Base-by-base conservation (phyloP, 2,329 filamentous ascomycete species). In the Verticillium klebahnii region DNA sequence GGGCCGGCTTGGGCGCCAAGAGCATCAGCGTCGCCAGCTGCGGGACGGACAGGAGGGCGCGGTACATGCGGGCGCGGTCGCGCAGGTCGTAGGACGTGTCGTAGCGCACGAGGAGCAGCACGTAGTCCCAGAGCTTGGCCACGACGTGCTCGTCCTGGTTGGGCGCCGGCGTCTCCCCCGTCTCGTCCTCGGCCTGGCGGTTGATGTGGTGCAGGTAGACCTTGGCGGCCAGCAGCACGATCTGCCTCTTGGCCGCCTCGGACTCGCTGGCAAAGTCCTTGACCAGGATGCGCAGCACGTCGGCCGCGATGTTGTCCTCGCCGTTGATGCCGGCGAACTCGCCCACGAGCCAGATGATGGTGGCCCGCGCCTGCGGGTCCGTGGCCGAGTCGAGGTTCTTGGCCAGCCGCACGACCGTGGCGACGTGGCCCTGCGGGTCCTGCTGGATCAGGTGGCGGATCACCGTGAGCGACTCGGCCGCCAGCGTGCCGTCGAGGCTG, bases 291-390 rank as follows among this genome's bases (percentile, higher is more conserved):
- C 95, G 87, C 37, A 98, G 79, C 7, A 98, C 93, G 70, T 99
- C 95, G 0, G 94, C 89, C 0, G 95, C 95, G 64, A 99, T 94
- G 69, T 96, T 96, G 72, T 95, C 89, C 63, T 93, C 89, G 11
- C 89, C 85, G 61, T 92, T 87, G 2, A 90, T 75, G 0, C 92
- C 92, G 0, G 94, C 87, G 69, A 96, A 98, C 74, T 99, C 95
- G 56, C 95, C 95, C 0, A 98, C 93, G 0, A 99, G 85, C 95
- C 95, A 99, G 68, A 99, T 90, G 65, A 99, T 97, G 58, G 92
- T 97, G 3, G 95, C 95, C 67, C 95, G 85, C 3, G 95, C 95
- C 64, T 93, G 89, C 1, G 95, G 88, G 64, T 95, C 93, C 0
- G 90, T 92, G 1, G 93, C 91, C 3, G 89, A 90, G 70, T 97